Evolutionary conservation across 495 filamentous ascomycete genomes (phyloP).

Genomic region (Viridothelium virens): DNA sequence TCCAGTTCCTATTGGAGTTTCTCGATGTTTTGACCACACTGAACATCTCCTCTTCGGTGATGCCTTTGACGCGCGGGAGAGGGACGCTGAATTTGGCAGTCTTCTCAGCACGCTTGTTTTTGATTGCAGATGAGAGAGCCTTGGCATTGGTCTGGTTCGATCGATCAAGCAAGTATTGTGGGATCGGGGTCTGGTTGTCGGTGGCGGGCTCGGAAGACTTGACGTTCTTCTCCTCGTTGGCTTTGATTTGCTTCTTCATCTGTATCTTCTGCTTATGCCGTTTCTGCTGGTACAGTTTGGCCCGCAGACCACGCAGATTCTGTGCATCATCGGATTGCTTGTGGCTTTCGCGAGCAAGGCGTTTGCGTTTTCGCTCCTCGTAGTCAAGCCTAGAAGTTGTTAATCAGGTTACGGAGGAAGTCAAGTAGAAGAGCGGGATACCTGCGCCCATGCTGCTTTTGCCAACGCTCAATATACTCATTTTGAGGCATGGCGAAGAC

Average conservation of each 20-base stretch:
- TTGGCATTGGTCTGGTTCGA: constrained; percentile 81
- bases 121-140: constrained; percentile 73
- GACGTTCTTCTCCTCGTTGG: constrained; percentile 90
- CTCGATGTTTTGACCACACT: constrained; percentile 94
- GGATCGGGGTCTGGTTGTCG: constrained; percentile 65
- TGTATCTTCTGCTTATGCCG: constrained; percentile 96
- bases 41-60: constrained; percentile 97
- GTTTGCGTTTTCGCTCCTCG: constrained; percentile 86
- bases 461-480: constrained; percentile 87
- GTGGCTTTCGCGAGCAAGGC: constrained; percentile 77
- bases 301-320: constrained; percentile 80
- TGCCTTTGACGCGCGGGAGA: constrained; percentile 87
- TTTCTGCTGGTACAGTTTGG: constrained; percentile 92
- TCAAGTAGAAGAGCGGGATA: constrained; percentile 18
- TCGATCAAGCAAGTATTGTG: constrained; percentile 84
- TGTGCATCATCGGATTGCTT: constrained; percentile 79
- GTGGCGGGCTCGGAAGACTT: constrained; percentile 74
- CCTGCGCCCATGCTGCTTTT: constrained; percentile 72
- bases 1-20: constrained; percentile 78
- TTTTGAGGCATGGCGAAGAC: constrained; percentile 68
- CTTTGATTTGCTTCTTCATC: constrained; percentile 93
- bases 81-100: constrained; percentile 94
- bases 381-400: constrained; percentile 56
- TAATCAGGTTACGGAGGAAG: not conserved
- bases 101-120: constrained; percentile 84